phyloP scores from a whole-genome alignment of 768 basidiomycete species.

The Scleroderma citrinum region DNA sequence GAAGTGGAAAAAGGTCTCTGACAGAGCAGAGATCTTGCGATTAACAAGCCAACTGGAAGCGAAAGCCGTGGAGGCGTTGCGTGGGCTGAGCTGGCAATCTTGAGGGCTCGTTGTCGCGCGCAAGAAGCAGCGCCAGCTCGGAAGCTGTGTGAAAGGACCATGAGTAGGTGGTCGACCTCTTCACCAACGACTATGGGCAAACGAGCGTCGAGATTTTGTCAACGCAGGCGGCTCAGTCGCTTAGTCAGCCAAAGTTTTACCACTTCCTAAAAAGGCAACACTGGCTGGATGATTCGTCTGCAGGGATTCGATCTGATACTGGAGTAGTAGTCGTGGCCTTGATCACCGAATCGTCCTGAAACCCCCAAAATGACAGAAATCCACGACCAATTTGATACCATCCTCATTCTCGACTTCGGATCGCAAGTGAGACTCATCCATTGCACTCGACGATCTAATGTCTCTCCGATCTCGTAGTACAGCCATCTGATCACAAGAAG shows the following conservation, averaged over 20 bases:
- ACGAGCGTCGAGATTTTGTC: no score
- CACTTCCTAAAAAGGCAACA: no score
- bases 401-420: conserved; percentile 95
- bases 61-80: conserved; percentile 8
- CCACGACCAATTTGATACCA: conserved; percentile 92
- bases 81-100: conserved; percentile 6
- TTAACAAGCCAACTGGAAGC: conserved; percentile 1
- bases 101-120: conserved; percentile 5
- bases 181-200: not conserved
- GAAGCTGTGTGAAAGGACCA: conserved; percentile 19
- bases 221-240: no score
- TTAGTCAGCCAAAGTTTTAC: no score
- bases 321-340: no score
- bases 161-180: conserved; percentile 8
- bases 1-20: conserved; percentile 26
- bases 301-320: no score
- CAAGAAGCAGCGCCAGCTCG: conserved; percentile 4
- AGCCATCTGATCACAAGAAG: conserved; percentile 95
- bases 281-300: no score
- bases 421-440: conserved; percentile 62
- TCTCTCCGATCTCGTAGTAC: conserved; percentile 50
- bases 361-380: conserved; percentile 83
- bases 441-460: conserved; percentile 6
- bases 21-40: conserved; percentile 5
- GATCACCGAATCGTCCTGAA: no score